These are phyloP conservation scores for Hysterium pulicare DNA, from an alignment of 2,329 filamentous ascomycete genomes.

Conservation along the genomic window DNA sequence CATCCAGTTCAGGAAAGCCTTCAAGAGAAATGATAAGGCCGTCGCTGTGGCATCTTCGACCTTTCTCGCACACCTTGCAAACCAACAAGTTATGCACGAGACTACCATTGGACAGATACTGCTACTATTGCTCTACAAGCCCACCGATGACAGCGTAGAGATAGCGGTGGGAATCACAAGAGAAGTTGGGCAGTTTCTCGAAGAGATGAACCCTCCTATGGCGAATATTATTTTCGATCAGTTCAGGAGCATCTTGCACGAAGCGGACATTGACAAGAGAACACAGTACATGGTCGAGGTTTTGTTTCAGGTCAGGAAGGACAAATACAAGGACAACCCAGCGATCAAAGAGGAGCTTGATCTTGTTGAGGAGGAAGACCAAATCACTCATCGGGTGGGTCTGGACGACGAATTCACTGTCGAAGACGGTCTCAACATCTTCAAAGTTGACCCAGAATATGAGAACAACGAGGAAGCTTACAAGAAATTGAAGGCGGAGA, in stretches of 20 bases:
- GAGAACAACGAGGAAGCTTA: constrained; percentile 90
- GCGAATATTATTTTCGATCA: constrained; percentile 91
- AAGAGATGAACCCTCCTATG: constrained; percentile 90
- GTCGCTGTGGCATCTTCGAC: constrained; percentile 91
- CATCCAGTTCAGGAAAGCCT: constrained; percentile 91
- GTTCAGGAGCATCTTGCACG: constrained; percentile 91
- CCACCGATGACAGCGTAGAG: constrained; percentile 95
- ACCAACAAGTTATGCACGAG: constrained; percentile 93
- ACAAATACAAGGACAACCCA: constrained; percentile 93
- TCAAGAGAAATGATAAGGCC: constrained; percentile 94
- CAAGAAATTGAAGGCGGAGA: constrained; percentile 85
- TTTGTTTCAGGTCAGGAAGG: constrained; percentile 91
- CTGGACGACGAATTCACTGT: constrained; percentile 69
- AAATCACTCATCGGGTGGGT: constrained; percentile 84
- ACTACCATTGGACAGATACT: constrained; percentile 91
- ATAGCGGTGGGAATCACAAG: constrained; percentile 91
- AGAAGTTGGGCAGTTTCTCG: constrained; percentile 89
- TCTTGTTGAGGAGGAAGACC: constrained; percentile 94
- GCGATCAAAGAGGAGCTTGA: constrained; percentile 90
- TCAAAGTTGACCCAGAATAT: constrained; percentile 89
- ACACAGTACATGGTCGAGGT: constrained; percentile 99
- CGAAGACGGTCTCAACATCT: constrained; percentile 87
- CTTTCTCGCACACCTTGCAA: constrained; percentile 92
- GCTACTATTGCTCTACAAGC: constrained; percentile 86
- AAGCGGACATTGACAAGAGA: constrained; percentile 94